Conservation (phyloP, 257 asterid species). For the Solanum chilense region DNA sequence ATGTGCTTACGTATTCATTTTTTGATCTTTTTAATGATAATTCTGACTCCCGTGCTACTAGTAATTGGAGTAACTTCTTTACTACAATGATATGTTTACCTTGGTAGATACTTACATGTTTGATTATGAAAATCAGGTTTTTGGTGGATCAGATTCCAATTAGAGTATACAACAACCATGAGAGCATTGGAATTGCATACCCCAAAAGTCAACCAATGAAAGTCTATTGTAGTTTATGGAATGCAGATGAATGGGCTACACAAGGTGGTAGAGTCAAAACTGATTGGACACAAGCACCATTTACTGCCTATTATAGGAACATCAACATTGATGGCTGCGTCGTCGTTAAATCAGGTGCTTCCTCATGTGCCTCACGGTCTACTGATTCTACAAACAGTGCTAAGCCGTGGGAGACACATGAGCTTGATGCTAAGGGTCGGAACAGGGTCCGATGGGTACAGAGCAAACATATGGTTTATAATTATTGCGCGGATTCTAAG, state of each 20-base stretch:
- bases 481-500: slow-evolving; percentile 24
- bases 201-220: slow-evolving; percentile 48
- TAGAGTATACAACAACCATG: slow-evolving; percentile 49
- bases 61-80: no score
- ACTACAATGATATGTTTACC: no score
- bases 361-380: neutral
- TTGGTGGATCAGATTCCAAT: slow-evolving; percentile 51
- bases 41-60: fast-evolving
- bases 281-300: slow-evolving; percentile 54
- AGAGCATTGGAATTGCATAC: slow-evolving; percentile 26
- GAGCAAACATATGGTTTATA: slow-evolving; percentile 21
- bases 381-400: neutral
- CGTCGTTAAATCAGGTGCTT: neutral
- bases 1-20: no score
- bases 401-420: slow-evolving; percentile 39
- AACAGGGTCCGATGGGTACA: slow-evolving; percentile 33
- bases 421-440: slow-evolving; percentile 24
- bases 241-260: slow-evolving; percentile 67
- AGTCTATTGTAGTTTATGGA: slow-evolving; percentile 43
- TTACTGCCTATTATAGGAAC: slow-evolving; percentile 27
- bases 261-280: slow-evolving; percentile 62
- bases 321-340: slow-evolving; percentile 22
- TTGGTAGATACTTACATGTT: neutral
- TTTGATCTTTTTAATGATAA: no score
- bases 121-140: slow-evolving; percentile 12